Evolutionary conservation across 257 asterid species (phyloP).

Genomic region (Fraxinus quadrangulata): DNA sequence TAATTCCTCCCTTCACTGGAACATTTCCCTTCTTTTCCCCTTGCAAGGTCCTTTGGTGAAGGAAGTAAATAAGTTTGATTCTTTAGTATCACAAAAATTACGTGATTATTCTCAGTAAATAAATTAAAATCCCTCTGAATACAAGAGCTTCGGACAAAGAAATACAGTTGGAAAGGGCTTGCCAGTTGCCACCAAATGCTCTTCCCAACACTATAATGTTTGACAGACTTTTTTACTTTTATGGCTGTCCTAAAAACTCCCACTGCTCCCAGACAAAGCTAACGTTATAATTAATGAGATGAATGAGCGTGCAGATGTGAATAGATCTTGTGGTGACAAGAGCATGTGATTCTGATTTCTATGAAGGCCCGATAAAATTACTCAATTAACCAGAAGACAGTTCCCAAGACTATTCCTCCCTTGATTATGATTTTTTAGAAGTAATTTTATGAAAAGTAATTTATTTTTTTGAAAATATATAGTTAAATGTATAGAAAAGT

Average conservation of each 20-base stretch:
- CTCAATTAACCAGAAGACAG: slow-evolving; percentile 37
- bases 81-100: too few species aligned
- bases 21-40: too few species aligned
- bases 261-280: slow-evolving; percentile 32
- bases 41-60: too few species aligned
- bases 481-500: too few species aligned
- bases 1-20: too few species aligned
- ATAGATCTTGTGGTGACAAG: slow-evolving; percentile 42
- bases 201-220: slow-evolving; percentile 41
- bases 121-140: neutral
- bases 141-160: slow-evolving; percentile 25
- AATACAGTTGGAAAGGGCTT: slow-evolving; percentile 41
- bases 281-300: neutral
- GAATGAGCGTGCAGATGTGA: neutral
- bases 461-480: too few species aligned
- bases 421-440: too few species aligned
- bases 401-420: slow-evolving; percentile 21
- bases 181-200: slow-evolving; percentile 32
- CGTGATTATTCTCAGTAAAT: too few species aligned
- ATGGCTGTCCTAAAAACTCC: neutral
- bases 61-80: too few species aligned
- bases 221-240: slow-evolving; percentile 28
- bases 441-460: too few species aligned
- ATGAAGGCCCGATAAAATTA: slow-evolving; percentile 40
- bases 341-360: slow-evolving; percentile 58